phyloP scores from a whole-genome alignment of 192 early-diverging fungal genomes.

The Linnemannia exigua region DNA sequence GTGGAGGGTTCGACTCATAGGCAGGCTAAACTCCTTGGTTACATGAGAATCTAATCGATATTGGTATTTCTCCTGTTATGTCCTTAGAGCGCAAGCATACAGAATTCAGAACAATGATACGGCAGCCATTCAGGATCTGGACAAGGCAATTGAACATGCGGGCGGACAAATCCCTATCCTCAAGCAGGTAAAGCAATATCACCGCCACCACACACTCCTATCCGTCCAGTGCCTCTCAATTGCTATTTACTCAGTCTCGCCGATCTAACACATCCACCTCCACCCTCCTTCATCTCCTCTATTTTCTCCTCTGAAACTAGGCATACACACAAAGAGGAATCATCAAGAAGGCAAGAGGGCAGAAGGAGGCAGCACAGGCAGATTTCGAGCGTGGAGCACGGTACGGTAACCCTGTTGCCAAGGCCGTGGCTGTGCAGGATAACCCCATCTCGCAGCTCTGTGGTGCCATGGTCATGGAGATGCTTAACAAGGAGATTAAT shows the following conservation, averaged over 20 bases:
- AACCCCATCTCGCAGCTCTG: slow-evolving; percentile 61
- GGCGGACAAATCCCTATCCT: slow-evolving; percentile 59
- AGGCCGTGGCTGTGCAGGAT: slow-evolving; percentile 61
- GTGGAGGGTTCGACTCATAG: no score
- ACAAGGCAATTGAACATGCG: slow-evolving; percentile 59
- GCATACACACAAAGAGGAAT: slow-evolving; percentile 69
- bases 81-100: slow-evolving; percentile 61
- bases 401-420: slow-evolving; percentile 63
- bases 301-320: slow-evolving; percentile 7
- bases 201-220: neutral
- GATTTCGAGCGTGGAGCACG: slow-evolving; percentile 66
- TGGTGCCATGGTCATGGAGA: slow-evolving; percentile 58
- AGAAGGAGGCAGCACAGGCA: slow-evolving; percentile 58
- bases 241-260: neutral
- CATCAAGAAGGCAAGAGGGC: slow-evolving; percentile 57
- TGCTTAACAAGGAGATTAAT: slow-evolving; percentile 52
- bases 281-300: neutral
- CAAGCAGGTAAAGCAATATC: slow-evolving; percentile 32
- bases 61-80: neutral
- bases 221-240: neutral
- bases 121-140: slow-evolving; percentile 58
- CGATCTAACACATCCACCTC: neutral
- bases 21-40: no score
- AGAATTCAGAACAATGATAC: slow-evolving; percentile 56
- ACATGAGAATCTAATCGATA: neutral